Percentiles rank a stretch among this genome's conserved stretches.
phyloP scores from a whole-genome alignment of 1,284 basidiomycete species.

The Leccinum laetum region DNA sequence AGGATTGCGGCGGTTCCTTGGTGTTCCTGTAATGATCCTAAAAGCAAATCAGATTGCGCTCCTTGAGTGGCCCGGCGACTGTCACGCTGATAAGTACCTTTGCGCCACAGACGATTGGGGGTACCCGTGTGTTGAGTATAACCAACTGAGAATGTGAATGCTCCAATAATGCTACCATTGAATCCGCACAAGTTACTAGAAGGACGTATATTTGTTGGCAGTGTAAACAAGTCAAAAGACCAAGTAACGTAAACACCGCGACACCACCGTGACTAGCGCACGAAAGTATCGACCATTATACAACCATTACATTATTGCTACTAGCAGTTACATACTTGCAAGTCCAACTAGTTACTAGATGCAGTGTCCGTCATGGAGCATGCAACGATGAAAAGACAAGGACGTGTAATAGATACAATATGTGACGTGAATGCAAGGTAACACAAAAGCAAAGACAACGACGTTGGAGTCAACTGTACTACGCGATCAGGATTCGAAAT shows the following conservation, averaged over 20 bases:
- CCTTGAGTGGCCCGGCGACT: not conserved
- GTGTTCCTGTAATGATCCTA: not conserved
- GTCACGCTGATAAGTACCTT: not conserved
- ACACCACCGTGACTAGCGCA: too few species aligned
- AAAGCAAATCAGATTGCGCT: not conserved
- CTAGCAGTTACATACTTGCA: not conserved
- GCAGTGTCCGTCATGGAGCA: conserved; percentile 2
- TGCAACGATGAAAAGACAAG: not conserved
- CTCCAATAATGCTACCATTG: too few species aligned
- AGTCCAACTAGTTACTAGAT: not conserved
- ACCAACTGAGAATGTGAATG: not conserved
- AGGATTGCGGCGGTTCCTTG: not conserved
- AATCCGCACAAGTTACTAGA: too few species aligned
- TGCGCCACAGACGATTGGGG: not conserved
- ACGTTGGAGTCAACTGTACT: not conserved
- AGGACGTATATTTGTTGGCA: not conserved
- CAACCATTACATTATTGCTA: too few species aligned
- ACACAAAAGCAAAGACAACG: conserved; percentile 7
- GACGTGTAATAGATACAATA: conserved; percentile 14
- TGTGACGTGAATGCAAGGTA: conserved; percentile 1
- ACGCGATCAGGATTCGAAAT: not conserved
- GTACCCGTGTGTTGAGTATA: not conserved
- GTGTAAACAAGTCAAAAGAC: too few species aligned
- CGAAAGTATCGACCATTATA: too few species aligned
- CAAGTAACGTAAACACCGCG: too few species aligned